Base-by-base conservation (phyloP, 1,139 yeast species). In the Pneumocystis jirovecii region DNA sequence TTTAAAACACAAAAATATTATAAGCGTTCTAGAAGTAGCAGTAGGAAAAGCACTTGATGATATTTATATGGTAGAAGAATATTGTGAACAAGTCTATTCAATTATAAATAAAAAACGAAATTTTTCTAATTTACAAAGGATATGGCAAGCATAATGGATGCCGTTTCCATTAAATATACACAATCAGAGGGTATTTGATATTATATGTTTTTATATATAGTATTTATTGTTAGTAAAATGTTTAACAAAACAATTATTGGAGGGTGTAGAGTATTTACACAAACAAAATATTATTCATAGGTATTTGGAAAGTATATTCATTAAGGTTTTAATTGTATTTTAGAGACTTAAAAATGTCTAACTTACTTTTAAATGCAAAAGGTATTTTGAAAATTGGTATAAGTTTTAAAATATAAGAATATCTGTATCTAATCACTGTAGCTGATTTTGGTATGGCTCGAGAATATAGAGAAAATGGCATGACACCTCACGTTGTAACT, bases 1-100 rank as follows among this genome's bases (percentile, higher is more conserved):
- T 17, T 85, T 87, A 72, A 83, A 85, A 69, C 93, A 87, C 73
- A 81, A 80, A 15, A 87, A 87, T 73, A 82, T 87, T 25, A 85
- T 88, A 39, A 84, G 88, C 0, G 78, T 88, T 63, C 75, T 82
- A 61, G 95, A 87, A 73, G 86, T 87, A 78, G 87, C 88, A 90
- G 85, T 87, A 42, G 95, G 86, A 71, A 83, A 83, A 68, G 59
- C 50, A 40, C 45, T 69, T 42, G 70, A 69, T 61, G 70, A 69
- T 59, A 67, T 69, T 21, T 65, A 66, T 44, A 63, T 69, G 68
- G 70, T 68, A 7, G 64, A 68, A 64, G 70, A 69, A 62, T 68
- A 67, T 61, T 68, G 67, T 10, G 66, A 68, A 61, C 70, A 69
- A 68, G 70, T 68, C 44, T 61, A 6, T 19, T 29, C 35, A 45